phyloP scores from a whole-genome alignment of 306 rosid genomes.

The Astragalus membranaceus region DNA sequence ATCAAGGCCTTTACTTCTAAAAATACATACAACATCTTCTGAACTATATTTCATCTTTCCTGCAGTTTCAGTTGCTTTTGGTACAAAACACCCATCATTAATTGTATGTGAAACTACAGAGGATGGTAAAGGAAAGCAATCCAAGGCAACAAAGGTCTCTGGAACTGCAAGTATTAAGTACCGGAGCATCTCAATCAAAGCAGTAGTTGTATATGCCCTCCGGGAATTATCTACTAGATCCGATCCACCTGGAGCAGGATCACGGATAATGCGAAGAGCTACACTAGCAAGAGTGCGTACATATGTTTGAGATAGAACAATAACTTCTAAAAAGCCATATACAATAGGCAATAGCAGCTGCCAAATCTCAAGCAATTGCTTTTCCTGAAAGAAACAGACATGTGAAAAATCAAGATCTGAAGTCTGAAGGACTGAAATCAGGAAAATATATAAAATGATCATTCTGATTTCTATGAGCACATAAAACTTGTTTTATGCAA shows the following conservation, averaged over 20 bases:
- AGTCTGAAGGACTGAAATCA: constrained; percentile 11
- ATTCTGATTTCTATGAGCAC: not conserved
- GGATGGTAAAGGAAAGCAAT: constrained; percentile 86
- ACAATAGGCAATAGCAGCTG: constrained; percentile 87
- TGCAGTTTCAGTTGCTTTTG: constrained; percentile 54
- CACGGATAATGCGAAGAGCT: constrained; percentile 64
- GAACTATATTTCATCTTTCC: constrained; percentile 48
- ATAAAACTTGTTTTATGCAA: too few species aligned
- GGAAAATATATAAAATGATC: not conserved
- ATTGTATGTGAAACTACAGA: constrained; percentile 65
- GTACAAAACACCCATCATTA: constrained; percentile 57
- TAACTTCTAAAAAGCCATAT: constrained; percentile 73
- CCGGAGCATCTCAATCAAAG: constrained; percentile 84
- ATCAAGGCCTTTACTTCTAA: constrained; percentile 65
- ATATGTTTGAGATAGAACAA: constrained; percentile 82
- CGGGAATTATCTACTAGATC: constrained; percentile 87
- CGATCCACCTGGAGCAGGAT: constrained; percentile 88
- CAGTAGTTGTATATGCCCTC: constrained; percentile 70
- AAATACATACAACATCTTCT: constrained; percentile 39
- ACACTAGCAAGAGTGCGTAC: constrained; percentile 72
- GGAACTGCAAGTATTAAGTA: constrained; percentile 78
- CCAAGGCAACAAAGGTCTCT: constrained; percentile 86
- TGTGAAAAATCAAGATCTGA: constrained; percentile 22
- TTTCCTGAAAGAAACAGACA: constrained; percentile 54
- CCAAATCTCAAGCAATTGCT: constrained; percentile 66